Base-by-base conservation (phyloP, 768 basidiomycete species). In the Mycena alexandri region DNA sequence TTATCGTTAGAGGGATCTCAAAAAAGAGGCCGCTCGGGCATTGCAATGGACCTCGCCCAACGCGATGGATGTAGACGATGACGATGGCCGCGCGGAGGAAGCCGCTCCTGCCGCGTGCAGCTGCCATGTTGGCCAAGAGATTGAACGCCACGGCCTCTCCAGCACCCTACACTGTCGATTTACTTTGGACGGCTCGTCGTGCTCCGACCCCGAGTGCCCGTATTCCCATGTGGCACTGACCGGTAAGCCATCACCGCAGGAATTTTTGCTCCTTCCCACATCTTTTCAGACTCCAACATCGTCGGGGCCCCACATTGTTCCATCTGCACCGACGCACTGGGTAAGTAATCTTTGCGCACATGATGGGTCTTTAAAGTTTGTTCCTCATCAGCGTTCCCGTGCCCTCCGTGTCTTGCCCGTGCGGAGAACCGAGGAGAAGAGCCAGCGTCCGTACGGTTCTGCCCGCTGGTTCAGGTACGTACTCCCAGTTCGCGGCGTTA, bases 91-190 rank as follows among this genome's bases (percentile, higher is more conserved):
- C 60, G 22, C 52, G 9, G 72, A 74, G 25, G 62, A 63, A 8
- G 11, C 24, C 34, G 34, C 5, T 0, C 43, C 47, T 5, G 41
- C 19, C 36, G 46, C 61, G 19, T 77, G 76, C 60, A 74, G 74
- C 55, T 77, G 76, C 63, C 56, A 65, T 16, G 61, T 73, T 14
- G 71, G 73, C 17, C 61, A 54, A 2, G 72, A 77, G 47, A 71
- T 77, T 22, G 69, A 73, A 43, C 61, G 38, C 21, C 47, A 75
- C 50, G 75, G 75, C 3, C 68, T 76, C 7, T 72, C 63, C 25
- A 69, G 67, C 3, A 74, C 69, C 12, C 57, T 74, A 17, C 76
- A 77, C 44, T 77, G 76, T 52, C 73, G 76, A 13, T 71, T 74
- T 52, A 62, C 61, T 3, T 50, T 77, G 19, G 73, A 76, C 41